Base-by-base conservation (phyloP, 768 basidiomycete species). In the Pulveroboletus sp. region DNA sequence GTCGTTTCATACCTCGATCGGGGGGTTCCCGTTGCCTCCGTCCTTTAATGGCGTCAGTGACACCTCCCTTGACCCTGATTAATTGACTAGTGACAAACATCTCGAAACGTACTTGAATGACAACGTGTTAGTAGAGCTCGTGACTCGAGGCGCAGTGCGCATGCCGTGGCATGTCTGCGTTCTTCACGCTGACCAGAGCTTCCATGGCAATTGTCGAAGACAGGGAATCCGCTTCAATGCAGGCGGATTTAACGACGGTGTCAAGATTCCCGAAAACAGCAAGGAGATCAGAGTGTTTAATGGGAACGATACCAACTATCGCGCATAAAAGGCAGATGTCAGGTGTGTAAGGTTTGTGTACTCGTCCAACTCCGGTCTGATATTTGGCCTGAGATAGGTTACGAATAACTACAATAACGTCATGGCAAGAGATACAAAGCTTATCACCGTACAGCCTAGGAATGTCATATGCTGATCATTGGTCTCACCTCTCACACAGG, bases 111-210 rank as follows among this genome's bases (percentile, higher is more conserved):
- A 90, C 69, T 77, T 93, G 38, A 75, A 77, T 32, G 92, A 93
- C 43, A 69, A 83, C 56, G 86, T 95, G 56, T 84, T 85, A 8
- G 71, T 93, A 17, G 93, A 94, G 63, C 82, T 94, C 18, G 86
- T 89, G 15, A 92, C 91, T 2, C 93, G 93, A 68, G 92, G 92
- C n/a, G 86, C 85, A 14, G 93, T 92, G 61, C 83, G 90, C 51
- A 74, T 49, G 90, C 86, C 8, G 84, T 87, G 13, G 92, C 30
- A 89, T 92, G 42, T 89, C 90, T 3, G 90, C 85, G 10, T 91
- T 94, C 74, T 93, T 75, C 70, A 93, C 90, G 1, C 90, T 90
- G 7, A 91, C 90, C 0, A 90, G 91, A 17, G 86, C 88, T 5
- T 79, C 77, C 10, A 91, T 21, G 21, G 21, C 90, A 10, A 82